These are phyloP conservation scores for Aspergillus novoparasiticus DNA, from an alignment of 2,329 filamentous ascomycete genomes.

Conservation along the genomic window DNA sequence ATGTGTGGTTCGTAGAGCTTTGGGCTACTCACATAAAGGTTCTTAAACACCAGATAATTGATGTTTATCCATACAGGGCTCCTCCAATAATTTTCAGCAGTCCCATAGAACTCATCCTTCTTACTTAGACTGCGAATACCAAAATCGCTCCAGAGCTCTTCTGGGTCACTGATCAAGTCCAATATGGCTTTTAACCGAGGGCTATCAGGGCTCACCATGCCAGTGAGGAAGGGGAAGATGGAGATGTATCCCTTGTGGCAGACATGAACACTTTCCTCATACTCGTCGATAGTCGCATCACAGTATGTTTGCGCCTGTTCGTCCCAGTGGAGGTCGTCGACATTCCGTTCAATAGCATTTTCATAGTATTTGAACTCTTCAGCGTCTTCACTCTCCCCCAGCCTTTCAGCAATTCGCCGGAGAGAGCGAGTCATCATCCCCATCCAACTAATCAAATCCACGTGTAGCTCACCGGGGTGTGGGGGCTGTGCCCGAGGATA, in stretches of 20 bases:
- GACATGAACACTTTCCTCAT: constrained; percentile 83
- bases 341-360: constrained; percentile 77
- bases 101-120: constrained; percentile 80
- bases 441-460: constrained; percentile 94
- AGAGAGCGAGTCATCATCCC: constrained; percentile 94
- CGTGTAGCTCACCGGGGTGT: constrained; percentile 91
- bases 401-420: constrained; percentile 72
- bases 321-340: constrained; percentile 93
- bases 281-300: constrained; percentile 92
- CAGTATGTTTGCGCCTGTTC: constrained; percentile 81
- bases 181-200: constrained; percentile 73
- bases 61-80: constrained; percentile 95
- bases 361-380: constrained; percentile 71
- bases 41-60: constrained; percentile 82
- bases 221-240: constrained; percentile 87
- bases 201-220: constrained; percentile 73
- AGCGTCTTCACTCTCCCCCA: constrained; percentile 77
- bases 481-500: constrained; percentile 93
- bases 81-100: constrained; percentile 95
- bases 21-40: constrained; percentile 69
- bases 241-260: constrained; percentile 98
- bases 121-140: constrained; percentile 90
- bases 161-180: constrained; percentile 75
- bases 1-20: background rate
- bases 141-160: constrained; percentile 85